Base-by-base conservation (phyloP, 2,329 filamentous ascomycete genomes). In the Mycocentrospora acerina region DNA sequence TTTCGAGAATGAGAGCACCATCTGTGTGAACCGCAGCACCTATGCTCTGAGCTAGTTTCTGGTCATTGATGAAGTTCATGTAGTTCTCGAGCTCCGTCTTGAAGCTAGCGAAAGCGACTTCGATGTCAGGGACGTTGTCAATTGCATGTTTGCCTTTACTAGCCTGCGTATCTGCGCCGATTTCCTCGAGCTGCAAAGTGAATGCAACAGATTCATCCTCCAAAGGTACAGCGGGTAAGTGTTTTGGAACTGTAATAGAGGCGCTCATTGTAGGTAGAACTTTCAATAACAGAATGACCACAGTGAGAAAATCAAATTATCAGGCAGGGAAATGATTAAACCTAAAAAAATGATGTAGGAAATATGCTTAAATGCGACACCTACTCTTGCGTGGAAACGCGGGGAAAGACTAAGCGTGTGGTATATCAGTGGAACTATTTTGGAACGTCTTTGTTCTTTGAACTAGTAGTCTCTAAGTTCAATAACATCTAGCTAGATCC, bases 131-230 rank as follows among this genome's bases (percentile, higher is more conserved):
- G 14, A 44, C 34, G 11, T 42, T 16, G 17, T 44, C 38, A 9
- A 36, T 12, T 3, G 44, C 10, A 24, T 57, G 35, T 18, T 62
- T 62, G 2, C 46, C 57, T 27, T 62, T 62, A 0, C 24, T 14
- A 12, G 29, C 13, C 11, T 46, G 4, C 4, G 26, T 16, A 14
- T 28, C 29, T 3, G 40, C 3, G 0, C 33, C 34, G 10, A 60
- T 18, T 29, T 62, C 59, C 22, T 60, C 57, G 3, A 62, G 25
- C 28, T 62, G 59, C 5, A 62, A 38, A 3, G 46, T 22, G 15
- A 60, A 34, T n/a, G 59, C 59, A 7, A 38, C 28, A 7, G 59
- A 26, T 28, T 61, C 56, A 35, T 61, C 57, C 12, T 60, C 55
- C 2, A 57, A 14, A 16, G 1, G 10, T 7, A 9, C 24, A 14